Conservation (phyloP, 805 yeast genomes). For the Kodamaea restingae region DNA sequence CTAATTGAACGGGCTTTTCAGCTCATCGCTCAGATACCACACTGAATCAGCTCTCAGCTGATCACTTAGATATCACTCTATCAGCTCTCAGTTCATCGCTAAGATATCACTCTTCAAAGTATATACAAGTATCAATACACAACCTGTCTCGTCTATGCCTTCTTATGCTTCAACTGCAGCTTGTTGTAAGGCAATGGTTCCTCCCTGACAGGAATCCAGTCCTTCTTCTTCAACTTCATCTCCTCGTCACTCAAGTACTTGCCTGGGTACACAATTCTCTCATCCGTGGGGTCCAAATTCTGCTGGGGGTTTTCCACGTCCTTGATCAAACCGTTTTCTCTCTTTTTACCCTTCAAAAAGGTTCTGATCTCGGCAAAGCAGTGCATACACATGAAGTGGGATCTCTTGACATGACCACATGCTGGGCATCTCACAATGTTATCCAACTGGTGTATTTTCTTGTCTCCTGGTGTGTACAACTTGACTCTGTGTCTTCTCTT, state of each 20-base stretch:
- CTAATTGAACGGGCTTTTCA: too few species aligned
- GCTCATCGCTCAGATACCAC: too few species aligned
- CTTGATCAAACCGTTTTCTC: constrained; percentile 21
- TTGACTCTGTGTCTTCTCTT: constrained; percentile 82
- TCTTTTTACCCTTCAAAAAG: constrained; percentile 58
- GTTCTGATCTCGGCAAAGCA: constrained; percentile 80
- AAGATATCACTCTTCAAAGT: too few species aligned
- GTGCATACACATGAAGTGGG: constrained; percentile 88
- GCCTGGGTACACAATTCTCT: constrained; percentile 69
- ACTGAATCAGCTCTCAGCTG: too few species aligned
- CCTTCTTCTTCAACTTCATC: constrained; percentile 31
- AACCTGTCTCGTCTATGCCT: background rate
- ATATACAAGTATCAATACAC: background rate
- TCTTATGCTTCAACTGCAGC: constrained; percentile 20
- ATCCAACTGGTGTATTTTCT: constrained; percentile 70
- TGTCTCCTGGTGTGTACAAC: constrained; percentile 76
- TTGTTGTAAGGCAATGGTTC: constrained; percentile 35
- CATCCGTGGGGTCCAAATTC: constrained; percentile 57
- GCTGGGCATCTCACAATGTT: constrained; percentile 90
- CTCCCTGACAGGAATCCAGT: constrained; percentile 43
- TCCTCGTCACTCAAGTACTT: constrained; percentile 43
- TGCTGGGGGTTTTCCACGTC: constrained; percentile 32
- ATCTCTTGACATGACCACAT: constrained; percentile 88
- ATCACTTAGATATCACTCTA: too few species aligned
- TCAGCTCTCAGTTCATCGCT: too few species aligned